A percentile compares a stretch with the other conserved stretches of the same genome.
Evolutionary conservation across 1,284 basidiomycete genomes (phyloP).

Genomic region (Trichosporon sp.): DNA sequence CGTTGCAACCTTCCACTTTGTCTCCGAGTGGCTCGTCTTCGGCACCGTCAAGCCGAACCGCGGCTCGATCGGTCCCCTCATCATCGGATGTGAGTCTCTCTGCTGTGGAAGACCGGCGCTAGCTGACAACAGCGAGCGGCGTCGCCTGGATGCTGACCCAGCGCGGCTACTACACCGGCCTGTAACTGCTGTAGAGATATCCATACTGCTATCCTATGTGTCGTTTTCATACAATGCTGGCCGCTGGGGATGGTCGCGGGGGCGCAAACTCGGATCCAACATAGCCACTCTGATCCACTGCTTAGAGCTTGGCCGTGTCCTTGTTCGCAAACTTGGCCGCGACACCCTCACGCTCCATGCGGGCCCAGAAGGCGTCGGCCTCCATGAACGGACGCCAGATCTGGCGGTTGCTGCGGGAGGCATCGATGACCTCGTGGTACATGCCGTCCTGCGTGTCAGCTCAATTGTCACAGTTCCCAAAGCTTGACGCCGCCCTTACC

Average conservation of each 20-base stretch:
- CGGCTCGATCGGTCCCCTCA: slow-evolving; percentile 67
- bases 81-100: slow-evolving; percentile 74
- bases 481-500: no score
- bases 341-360: slow-evolving; percentile 19
- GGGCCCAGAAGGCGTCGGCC: slow-evolving; percentile 31
- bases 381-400: slow-evolving; percentile 18
- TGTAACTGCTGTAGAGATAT: slow-evolving; percentile 5
- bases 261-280: no score
- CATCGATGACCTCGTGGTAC: slow-evolving; percentile 47
- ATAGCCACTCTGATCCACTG: no score
- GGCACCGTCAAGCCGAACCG: slow-evolving; percentile 63
- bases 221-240: background rate
- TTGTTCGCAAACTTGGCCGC: slow-evolving; percentile 13
- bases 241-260: no score
- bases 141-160: slow-evolving; percentile 33
- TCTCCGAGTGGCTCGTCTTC: slow-evolving; percentile 77
- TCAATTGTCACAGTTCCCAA: slow-evolving; percentile 18
- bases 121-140: slow-evolving; percentile 20
- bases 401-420: slow-evolving; percentile 34
- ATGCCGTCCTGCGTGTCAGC: slow-evolving; percentile 46
- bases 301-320: slow-evolving; percentile 30
- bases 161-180: slow-evolving; percentile 29
- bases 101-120: background rate
- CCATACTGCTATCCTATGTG: background rate
- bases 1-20: slow-evolving; percentile 84